Percentiles rank a stretch among this genome's conserved stretches.
These are phyloP conservation scores for Boletellus deceptivus DNA, from an alignment of 1,284 basidiomycete genomes.

Conservation along the genomic window DNA sequence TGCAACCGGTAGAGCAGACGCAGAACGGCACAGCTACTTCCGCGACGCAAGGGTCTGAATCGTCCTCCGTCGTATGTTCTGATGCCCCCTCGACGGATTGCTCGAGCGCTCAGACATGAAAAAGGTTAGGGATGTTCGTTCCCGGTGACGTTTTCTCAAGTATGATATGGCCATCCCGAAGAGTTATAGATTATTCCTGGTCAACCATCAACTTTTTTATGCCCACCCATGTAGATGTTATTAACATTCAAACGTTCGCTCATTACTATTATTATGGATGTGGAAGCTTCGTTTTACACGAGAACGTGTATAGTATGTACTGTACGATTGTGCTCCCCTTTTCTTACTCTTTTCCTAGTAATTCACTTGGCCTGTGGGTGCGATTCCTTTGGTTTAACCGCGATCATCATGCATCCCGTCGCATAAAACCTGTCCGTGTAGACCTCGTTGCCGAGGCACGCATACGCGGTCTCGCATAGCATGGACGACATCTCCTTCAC, in stretches of 20 bases:
- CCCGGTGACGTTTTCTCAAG: not conserved
- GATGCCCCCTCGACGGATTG: not conserved
- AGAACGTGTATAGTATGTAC: no score
- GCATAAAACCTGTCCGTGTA: not conserved
- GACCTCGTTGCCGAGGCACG: not conserved
- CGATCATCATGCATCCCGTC: conserved; percentile 3
- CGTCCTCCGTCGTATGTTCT: not conserved
- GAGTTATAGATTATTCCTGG: not conserved
- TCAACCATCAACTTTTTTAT: not conserved
- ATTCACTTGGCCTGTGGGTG: not conserved
- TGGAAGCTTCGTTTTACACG: not conserved
- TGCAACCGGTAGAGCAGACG: conserved; percentile 3
- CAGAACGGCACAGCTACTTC: not conserved
- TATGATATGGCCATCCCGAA: not conserved
- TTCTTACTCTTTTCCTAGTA: no score
- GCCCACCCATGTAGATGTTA: no score
- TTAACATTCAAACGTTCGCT: no score
- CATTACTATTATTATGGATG: not conserved
- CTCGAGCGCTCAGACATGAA: not conserved
- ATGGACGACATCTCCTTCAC: not conserved
- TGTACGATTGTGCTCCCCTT: no score
- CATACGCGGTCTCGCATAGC: not conserved
- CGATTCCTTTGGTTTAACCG: not conserved
- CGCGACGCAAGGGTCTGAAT: conserved; percentile 1
- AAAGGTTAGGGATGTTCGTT: not conserved